These are phyloP conservation scores for Phascolomyces articulosus DNA, from an alignment of 371 early-diverging fungal genomes.

Conservation along the genomic window DNA sequence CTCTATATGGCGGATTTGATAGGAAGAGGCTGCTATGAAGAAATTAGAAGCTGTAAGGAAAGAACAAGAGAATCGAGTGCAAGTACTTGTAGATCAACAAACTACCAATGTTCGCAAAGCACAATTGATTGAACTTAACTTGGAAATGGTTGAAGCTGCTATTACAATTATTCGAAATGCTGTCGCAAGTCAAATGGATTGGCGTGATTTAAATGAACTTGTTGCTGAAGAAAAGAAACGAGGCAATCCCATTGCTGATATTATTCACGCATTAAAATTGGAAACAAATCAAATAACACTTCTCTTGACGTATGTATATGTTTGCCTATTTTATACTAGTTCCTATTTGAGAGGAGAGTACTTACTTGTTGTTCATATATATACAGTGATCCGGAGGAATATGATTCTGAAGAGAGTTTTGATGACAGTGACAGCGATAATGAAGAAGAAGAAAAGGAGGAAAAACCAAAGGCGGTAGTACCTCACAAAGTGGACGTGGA, in stretches of 20 bases:
- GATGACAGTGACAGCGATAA: conserved; percentile 31
- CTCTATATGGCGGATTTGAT: too few species aligned
- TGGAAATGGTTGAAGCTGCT: conserved; percentile 85
- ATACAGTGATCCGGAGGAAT: background rate
- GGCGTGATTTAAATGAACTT: conserved; percentile 90
- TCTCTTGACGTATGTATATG: conserved; percentile 39
- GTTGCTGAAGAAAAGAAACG: conserved; percentile 81
- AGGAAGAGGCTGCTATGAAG: conserved; percentile 79
- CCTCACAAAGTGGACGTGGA: conserved; percentile 79
- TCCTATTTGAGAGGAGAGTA: too few species aligned
- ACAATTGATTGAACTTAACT: conserved; percentile 79
- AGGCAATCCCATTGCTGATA: conserved; percentile 80
- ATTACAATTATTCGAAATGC: conserved; percentile 85
- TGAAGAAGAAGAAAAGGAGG: conserved; percentile 44
- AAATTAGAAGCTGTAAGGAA: conserved; percentile 82
- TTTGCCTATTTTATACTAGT: too few species aligned
- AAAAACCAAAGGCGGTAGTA: conserved; percentile 18
- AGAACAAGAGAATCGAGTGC: conserved; percentile 82
- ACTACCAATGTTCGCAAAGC: conserved; percentile 73
- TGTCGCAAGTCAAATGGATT: conserved; percentile 94
- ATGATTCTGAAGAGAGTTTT: conserved; percentile 44
- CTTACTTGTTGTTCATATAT: background rate
- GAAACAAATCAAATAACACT: conserved; percentile 76
- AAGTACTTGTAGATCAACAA: conserved; percentile 71
- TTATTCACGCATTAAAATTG: conserved; percentile 75